Base-by-base conservation (phyloP, 805 yeast species). In the Myxozyma geophila region DNA sequence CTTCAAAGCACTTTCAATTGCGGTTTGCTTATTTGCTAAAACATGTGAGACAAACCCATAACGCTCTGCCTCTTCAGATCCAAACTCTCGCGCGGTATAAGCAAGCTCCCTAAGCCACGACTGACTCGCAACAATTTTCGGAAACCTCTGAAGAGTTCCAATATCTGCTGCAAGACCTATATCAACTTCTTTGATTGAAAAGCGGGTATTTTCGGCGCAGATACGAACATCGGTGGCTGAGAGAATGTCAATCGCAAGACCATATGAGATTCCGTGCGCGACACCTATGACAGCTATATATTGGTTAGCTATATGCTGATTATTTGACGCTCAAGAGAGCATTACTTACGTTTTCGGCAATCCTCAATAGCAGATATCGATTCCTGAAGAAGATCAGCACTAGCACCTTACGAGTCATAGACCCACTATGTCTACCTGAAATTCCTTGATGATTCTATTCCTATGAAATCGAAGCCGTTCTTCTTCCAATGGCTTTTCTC, bases 111-210 rank as follows among this genome's bases (percentile, higher is more conserved):
- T 81, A 64, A 87, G 75, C 76, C 83, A 79, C 5, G 90, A 85
- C 15, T 78, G 75, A 72, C 87, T 87, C 49, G 81, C 81, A 19
- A 82, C 81, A 0, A 86, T 61, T 19, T 72, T 71, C 5, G 90
- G 87, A 62, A 88, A 71, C 71, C 93, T 79, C 75, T 89, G 92
- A 62, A 89, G 77, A 0, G 89, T 81, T 4, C 96, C 96, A 71
- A 89, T 87, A 73, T 89, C 95, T 1, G 95, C 92, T 44, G 89
- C 82, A 72, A 89, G 80, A 2, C 93, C 95, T 59, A 89, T 79
- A 66, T 85, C 83, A 64, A 88, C 85, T 75, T 89, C 96, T 61
- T 87, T 83, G 61, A 89, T 82, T 48, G 88, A 81, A 67, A 87
- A 79, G 46, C 72, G 75, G 13, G 83, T 81, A 67, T 83, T 87